Conservation (phyloP, 1,284 basidiomycete species). For the Ustilago lituana region DNA sequence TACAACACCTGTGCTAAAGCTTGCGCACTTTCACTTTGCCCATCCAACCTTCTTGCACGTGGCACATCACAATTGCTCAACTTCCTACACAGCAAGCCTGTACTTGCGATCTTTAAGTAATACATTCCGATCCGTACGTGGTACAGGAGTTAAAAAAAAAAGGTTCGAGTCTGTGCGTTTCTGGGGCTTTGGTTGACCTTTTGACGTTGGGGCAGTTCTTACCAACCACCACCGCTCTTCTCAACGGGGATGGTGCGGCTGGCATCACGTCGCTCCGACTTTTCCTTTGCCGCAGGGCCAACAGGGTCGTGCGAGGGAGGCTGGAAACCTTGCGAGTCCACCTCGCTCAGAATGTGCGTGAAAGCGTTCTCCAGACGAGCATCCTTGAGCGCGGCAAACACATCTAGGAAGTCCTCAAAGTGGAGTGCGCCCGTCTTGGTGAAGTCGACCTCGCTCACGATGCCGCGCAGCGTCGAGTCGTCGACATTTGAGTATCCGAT, state of each 20-base stretch:
- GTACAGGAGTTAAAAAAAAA: background rate
- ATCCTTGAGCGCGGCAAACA: conserved; percentile 61
- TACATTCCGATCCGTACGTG: conserved; percentile 1
- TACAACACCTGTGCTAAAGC: too few species aligned
- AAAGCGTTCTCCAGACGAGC: conserved; percentile 57
- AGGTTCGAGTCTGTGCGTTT: background rate
- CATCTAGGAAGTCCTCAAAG: conserved; percentile 62
- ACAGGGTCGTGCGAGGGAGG: conserved; percentile 47
- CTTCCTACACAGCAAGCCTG: too few species aligned
- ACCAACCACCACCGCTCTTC: conserved; percentile 63
- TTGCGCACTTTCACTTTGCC: background rate
- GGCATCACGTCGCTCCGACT: conserved; percentile 49
- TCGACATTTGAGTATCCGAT: conserved; percentile 59
- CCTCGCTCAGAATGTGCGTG: conserved; percentile 57
- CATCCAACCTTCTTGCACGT: too few species aligned
- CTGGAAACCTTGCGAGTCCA: conserved; percentile 48
- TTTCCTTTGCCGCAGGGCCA: conserved; percentile 53
- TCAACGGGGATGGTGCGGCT: conserved; percentile 60
- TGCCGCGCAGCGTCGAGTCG: conserved; percentile 53
- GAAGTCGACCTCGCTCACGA: conserved; percentile 60
- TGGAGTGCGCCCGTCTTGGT: conserved; percentile 56
- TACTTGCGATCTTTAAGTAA: too few species aligned
- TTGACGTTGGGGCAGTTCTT: background rate
- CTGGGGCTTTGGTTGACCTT: background rate
- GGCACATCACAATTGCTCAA: too few species aligned